Percentiles rank a stretch among this genome's conserved stretches.
Conservation (phyloP, 2,329 filamentous ascomycete genomes). For the Colletotrichum shisoi region DNA sequence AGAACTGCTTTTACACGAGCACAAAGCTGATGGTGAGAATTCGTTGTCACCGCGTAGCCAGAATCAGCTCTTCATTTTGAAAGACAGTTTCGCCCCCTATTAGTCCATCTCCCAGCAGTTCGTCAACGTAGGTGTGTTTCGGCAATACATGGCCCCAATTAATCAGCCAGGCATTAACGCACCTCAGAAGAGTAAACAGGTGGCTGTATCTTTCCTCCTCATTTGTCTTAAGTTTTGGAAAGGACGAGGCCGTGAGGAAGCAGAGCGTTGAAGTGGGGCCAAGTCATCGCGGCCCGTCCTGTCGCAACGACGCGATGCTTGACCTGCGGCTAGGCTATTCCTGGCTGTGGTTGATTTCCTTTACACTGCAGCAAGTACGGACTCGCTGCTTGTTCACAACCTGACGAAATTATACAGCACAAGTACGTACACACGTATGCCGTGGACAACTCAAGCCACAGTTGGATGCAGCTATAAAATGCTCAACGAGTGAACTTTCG, state of each 20-base stretch:
- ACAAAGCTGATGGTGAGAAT: neutral
- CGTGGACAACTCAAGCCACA: neutral
- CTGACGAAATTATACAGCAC: neutral
- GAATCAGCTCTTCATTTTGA: neutral
- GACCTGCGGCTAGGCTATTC: neutral
- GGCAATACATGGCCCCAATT: neutral
- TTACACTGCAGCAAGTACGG: neutral
- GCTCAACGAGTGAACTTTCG: slow-evolving; percentile 1
- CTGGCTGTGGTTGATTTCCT: neutral
- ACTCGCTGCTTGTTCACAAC: neutral
- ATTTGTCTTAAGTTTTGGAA: neutral
- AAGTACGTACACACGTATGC: neutral
- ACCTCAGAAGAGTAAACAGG: neutral
- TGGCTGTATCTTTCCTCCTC: neutral
- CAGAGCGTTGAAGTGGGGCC: neutral
- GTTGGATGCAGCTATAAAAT: neutral
- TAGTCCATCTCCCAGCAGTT: neutral
- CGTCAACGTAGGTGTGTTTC: neutral
- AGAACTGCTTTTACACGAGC: neutral
- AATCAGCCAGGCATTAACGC: neutral
- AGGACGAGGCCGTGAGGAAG: neutral
- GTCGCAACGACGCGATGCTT: neutral
- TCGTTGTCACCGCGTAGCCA: neutral
- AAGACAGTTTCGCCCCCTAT: neutral
- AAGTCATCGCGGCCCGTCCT: neutral